Percentiles rank a stretch among this genome's conserved stretches.
Evolutionary conservation across 2,329 filamentous ascomycete genomes (phyloP).

Genomic region (Zarea fungicola): DNA sequence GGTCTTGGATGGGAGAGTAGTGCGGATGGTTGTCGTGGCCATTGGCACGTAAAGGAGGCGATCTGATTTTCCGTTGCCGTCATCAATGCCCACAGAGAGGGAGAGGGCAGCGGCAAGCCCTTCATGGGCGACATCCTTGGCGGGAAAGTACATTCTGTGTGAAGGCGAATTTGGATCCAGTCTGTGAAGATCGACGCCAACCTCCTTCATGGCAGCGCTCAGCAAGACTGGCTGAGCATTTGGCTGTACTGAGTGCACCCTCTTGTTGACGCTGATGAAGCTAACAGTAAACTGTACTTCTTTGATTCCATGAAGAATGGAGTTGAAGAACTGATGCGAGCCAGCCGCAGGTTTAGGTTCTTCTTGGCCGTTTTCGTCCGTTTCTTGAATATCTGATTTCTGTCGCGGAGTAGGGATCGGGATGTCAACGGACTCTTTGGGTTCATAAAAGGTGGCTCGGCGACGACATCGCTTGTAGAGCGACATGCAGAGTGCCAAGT

Average conservation of each 20-base stretch:
- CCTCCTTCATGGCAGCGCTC: conserved; percentile 91
- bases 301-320: conserved; percentile 85
- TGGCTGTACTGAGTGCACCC: conserved; percentile 62
- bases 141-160: conserved; percentile 97
- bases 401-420: conserved; percentile 69
- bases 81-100: conserved; percentile 85
- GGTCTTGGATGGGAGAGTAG: conserved; percentile 90
- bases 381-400: conserved; percentile 55
- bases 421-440: conserved; percentile 50
- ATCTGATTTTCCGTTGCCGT: conserved; percentile 80
- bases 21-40: conserved; percentile 92
- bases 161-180: conserved; percentile 89
- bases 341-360: conserved; percentile 78
- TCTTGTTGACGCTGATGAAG: conserved; percentile 81
- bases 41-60: conserved; percentile 91
- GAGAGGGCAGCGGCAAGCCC: conserved; percentile 88
- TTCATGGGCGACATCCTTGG: conserved; percentile 89
- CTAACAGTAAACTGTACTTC: conserved; percentile 95
- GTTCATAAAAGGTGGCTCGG: conserved; percentile 30
- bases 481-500: conserved; percentile 61
- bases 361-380: conserved; percentile 56
- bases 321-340: conserved; percentile 86
- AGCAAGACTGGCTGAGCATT: conserved; percentile 68
- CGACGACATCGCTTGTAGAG: conserved; percentile 45
- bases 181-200: conserved; percentile 86